A percentile compares a stretch with the other conserved stretches of the same genome.
Evolutionary conservation across 345 rosid species (phyloP).

Genomic region (Alliaria petiolata): DNA sequence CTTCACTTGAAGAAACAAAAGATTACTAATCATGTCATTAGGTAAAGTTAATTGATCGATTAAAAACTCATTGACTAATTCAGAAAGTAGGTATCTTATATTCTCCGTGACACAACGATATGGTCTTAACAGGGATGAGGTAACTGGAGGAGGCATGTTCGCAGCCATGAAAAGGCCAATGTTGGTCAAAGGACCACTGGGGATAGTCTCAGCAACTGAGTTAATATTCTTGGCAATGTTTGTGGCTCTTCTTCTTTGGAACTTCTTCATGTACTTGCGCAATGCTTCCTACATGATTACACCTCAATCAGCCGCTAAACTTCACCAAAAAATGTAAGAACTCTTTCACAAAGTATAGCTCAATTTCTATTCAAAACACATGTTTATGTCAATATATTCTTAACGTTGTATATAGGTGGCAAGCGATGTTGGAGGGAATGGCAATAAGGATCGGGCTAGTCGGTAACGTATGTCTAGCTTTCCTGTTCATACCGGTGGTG

Average conservation of each 20-base stretch:
- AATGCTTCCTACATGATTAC: conserved; percentile 37
- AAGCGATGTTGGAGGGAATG: conserved; percentile 34
- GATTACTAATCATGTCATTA: neutral
- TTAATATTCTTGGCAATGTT: conserved; percentile 61
- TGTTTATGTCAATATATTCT: neutral
- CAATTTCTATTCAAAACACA: neutral
- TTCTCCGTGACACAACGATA: neutral
- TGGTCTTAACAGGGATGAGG: neutral
- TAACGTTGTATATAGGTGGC: conserved; percentile 44
- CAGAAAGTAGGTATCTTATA: neutral
- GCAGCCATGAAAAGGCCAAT: conserved; percentile 44
- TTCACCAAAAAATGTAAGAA: conserved; percentile 40
- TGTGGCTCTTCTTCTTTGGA: conserved; percentile 62
- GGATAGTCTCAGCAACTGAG: conserved; percentile 64
- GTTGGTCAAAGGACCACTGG: conserved; percentile 71
- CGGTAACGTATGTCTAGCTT: conserved; percentile 52
- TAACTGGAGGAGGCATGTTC: neutral
- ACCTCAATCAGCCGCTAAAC: conserved; percentile 35
- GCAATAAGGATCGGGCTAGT: conserved; percentile 48
- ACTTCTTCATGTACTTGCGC: conserved; percentile 38
- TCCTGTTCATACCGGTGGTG: conserved; percentile 76
- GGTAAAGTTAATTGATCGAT: neutral
- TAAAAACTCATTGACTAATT: neutral
- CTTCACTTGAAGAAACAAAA: conserved; percentile 46
- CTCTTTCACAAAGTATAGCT: neutral